These are phyloP conservation scores for Hydnomerulius pinastri DNA, from an alignment of 768 basidiomycete species.

Conservation along the genomic window DNA sequence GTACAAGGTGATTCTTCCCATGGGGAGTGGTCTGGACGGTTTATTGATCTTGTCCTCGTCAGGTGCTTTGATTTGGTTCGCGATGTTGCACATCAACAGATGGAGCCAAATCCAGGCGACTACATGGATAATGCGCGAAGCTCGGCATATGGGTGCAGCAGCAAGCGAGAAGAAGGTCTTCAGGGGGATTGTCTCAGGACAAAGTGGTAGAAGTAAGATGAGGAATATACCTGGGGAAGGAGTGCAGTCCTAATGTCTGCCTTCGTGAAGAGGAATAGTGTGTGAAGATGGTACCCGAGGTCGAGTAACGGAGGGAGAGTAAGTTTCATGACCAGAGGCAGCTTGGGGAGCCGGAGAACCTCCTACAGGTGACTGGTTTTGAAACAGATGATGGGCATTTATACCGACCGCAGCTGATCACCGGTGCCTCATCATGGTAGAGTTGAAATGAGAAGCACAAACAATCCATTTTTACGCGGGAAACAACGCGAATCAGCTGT, in stretches of 20 bases:
- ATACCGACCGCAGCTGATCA: too few species aligned
- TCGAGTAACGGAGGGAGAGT: background rate
- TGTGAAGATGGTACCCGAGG: constrained; percentile 18
- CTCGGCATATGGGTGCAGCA: constrained; percentile 19
- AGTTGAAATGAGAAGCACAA: too few species aligned
- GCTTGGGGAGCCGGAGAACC: too few species aligned
- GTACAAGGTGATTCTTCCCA: constrained; percentile 37
- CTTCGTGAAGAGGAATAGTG: constrained; percentile 26
- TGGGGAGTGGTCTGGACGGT: constrained; percentile 43
- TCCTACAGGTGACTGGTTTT: too few species aligned
- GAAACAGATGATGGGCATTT: too few species aligned
- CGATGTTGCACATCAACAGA: constrained; percentile 38
- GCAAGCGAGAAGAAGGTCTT: constrained; percentile 35
- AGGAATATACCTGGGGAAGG: constrained; percentile 18
- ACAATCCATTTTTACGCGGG: too few species aligned
- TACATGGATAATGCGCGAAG: constrained; percentile 18
- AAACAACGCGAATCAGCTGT: too few species aligned
- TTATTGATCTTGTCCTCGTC: constrained; percentile 45
- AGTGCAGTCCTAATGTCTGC: constrained; percentile 18
- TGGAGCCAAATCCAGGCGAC: constrained; percentile 47
- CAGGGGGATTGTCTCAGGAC: background rate
- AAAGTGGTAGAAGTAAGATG: background rate
- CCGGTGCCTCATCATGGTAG: too few species aligned
- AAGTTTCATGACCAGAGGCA: too few species aligned
- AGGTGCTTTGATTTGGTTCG: constrained; percentile 40